Evolutionary conservation across 768 basidiomycete genomes (phyloP), one percentile per base, ranked within the genome.

Genomic region (Lactarius hatsudake): DNA sequence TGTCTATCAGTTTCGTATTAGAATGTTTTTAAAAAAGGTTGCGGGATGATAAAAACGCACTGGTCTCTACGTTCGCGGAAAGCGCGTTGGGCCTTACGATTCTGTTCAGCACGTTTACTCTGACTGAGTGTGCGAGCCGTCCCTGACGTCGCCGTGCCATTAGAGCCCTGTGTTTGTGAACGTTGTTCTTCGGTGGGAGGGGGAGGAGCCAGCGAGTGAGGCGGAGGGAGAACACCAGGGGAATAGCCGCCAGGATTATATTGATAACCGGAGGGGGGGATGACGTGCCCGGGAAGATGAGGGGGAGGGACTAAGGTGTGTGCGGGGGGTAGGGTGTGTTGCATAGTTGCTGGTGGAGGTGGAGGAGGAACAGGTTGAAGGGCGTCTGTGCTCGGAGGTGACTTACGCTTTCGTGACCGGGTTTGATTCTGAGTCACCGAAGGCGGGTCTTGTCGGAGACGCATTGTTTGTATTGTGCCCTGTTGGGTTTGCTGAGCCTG

Each of bases 61-160:
- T 91, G 88, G 79, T 97, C 94, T 73, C 94, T 81, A 36, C 94
- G 86, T 75, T 95, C 91, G 67, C 94, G 81, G 77, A 96, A 97
- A 1, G 93, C 94, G 51, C 94, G 84, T 78, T 97, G 94, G 0
- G 94, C 94, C 76, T 94, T 95, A 72, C 94, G 84, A 76, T 97
- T 97, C 80, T 97, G 94, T 73, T 96, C 94, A 53, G 94, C 94
- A 12, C 94, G 86, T 74, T 94, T 95, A 75, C 87, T 90, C 73
- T 83, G 86, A 76, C 89, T 91, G 59, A 94, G 81, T 13, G 86
- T 78, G 57, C 92, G 81, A 30, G 83, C 82, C 5, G 23, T 78
- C 76, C 61, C 66, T 68, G 18, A 51, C 40, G 38, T 36, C 59
- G 32, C 72, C 2, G 61, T 15, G 23, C 59, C 71, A 9, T 72